Evolutionary conservation across 306 rosid genomes (phyloP).

Genomic region (Corylus heterophylla): DNA sequence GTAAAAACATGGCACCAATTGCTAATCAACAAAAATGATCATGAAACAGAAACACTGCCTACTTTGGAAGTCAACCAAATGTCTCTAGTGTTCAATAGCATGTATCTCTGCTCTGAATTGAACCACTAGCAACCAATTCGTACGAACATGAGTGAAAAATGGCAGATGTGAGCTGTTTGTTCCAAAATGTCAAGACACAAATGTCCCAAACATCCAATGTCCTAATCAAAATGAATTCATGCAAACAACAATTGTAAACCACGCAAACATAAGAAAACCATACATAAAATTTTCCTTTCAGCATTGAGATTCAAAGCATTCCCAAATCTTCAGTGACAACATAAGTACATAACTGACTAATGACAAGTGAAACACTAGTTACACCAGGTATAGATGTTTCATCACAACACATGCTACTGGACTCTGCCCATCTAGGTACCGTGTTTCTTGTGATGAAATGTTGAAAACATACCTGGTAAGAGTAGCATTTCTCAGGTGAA

Average conservation of each 20-base stretch:
- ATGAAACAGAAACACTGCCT: background rate
- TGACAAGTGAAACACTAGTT: background rate
- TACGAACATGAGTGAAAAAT: background rate
- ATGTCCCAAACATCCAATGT: background rate
- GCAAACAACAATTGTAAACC: background rate
- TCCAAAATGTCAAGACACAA: background rate
- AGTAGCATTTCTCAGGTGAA: constrained; percentile 6
- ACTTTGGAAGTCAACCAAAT: background rate
- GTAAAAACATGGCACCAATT: background rate
- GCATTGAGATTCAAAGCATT: background rate
- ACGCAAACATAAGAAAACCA: background rate
- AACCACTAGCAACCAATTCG: background rate
- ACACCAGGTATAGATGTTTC: background rate
- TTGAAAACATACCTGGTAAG: background rate
- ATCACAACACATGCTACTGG: too few relatives aligned
- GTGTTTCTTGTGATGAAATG: constrained; percentile 9
- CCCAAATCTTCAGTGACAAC: background rate
- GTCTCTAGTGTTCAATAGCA: background rate
- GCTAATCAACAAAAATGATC: constrained; percentile 2
- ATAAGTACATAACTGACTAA: background rate
- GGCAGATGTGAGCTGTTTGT: background rate
- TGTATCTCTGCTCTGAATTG: background rate
- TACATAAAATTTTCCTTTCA: background rate
- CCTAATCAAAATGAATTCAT: too few relatives aligned
- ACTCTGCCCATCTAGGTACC: too few relatives aligned